Percentiles rank a stretch among this genome's conserved stretches.
Evolutionary conservation across 75 land plant genomes (phyloP).

Genomic region (Isoetes taiwanensis): DNA sequence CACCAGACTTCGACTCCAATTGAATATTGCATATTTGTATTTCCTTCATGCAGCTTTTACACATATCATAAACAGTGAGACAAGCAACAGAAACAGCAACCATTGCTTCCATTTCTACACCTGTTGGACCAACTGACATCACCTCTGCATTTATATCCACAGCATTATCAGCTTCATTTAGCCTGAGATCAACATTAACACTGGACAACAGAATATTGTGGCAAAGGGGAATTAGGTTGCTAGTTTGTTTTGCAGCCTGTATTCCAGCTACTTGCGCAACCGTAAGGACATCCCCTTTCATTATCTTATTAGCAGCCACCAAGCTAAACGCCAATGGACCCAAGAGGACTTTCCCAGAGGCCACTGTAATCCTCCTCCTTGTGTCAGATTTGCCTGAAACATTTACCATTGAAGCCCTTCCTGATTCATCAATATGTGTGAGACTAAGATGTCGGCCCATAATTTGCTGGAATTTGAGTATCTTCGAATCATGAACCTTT

Average conservation of each 20-base stretch:
- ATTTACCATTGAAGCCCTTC: conserved; percentile 87
- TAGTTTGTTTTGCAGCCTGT: conserved; percentile 75
- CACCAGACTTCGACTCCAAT: conserved; percentile 67
- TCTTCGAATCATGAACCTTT: too few relatives aligned
- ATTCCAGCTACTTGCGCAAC: conserved; percentile 96
- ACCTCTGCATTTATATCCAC: conserved; percentile 76
- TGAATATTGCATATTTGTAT: conserved; percentile 53
- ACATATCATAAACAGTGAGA: conserved; percentile 94
- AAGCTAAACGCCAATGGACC: conserved; percentile 49
- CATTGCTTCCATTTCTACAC: conserved; percentile 98
- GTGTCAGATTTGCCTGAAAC: conserved; percentile 44
- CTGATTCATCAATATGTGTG: conserved; percentile 57
- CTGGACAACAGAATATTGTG: conserved; percentile 62
- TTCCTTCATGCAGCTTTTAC: conserved; percentile 80
- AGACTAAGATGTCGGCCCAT: too few relatives aligned
- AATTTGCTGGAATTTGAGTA: too few relatives aligned
- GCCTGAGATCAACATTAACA: conserved; percentile 36
- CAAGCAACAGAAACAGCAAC: conserved; percentile 86
- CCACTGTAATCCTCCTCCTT: conserved; percentile 56
- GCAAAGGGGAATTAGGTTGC: conserved; percentile 83
- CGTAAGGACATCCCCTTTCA: conserved; percentile 86
- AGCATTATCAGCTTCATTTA: conserved; percentile 42
- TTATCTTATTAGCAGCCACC: conserved; percentile 67
- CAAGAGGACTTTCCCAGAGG: conserved; percentile 67
- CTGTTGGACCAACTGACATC: conserved; percentile 65